Evolutionary conservation across 805 yeast species (phyloP), one percentile per base, ranked within the genome.

Genomic region (Cyberlindnera subsufficiens): DNA sequence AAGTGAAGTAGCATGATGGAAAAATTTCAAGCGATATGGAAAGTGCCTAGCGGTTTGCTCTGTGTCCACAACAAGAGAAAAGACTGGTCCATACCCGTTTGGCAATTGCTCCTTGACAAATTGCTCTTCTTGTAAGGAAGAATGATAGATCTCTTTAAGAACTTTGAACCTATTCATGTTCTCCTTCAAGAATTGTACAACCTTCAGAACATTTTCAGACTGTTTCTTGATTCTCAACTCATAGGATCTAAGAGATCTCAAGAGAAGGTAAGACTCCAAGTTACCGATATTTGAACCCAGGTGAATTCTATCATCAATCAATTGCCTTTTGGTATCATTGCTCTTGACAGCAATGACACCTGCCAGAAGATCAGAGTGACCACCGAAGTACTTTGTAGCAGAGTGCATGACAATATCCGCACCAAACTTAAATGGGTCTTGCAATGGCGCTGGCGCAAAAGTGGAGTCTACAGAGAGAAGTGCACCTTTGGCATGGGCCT

Each of bases 391-490:
- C 60, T 90, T 90, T 1, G 96, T 90, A 1, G 89, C 96, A 1
- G 96, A 87, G 62, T 90, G 96, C 76, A 91, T 68, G n/a, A 91
- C 80, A 50, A 88, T 65, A 61, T 91, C 97, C 22, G 84, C 96
- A 38, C 91, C 96, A 54, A 76, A 82, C 32, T 72, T 71, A 65
- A 88, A 87, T 5, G 95, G 91, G 47, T 87, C 77, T 53, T 79
- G 84, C 44, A 89, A 65, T 15, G 96, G 96, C 13, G 95, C 95
- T 16, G 97, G 96, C 7, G 96, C 97, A 64, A 91, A 86, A 0
- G 97, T 91, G 5, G 96, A 74, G 63, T 90, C 98, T 14, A 86
- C 80, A 25, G 79, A 56, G 13, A 90, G 64, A 19, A 68, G 54
- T 0, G 95, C 96, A 17, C 96, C 96, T 42, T 77, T 76, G 2